Percentiles rank a stretch among this genome's conserved stretches.
Conservation (phyloP, 78 protist species). For the Cavenderia fasciculata region DNA sequence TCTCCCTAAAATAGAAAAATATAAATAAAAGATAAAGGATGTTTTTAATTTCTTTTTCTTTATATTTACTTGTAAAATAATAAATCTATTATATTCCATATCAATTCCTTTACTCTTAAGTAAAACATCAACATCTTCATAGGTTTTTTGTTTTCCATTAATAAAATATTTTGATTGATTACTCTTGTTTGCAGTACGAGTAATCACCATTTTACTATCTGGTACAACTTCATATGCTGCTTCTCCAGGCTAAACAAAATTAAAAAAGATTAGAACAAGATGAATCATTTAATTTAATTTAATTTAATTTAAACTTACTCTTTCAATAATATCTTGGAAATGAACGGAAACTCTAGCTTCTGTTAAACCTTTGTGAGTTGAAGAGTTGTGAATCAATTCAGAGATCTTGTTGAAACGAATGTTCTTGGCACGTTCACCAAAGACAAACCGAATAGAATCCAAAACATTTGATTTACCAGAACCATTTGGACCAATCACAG, state of each 20-base stretch:
- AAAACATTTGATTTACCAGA: constrained; percentile 99
- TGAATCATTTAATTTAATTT: not conserved
- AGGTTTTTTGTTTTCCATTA: constrained; percentile 58
- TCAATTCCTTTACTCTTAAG: constrained; percentile 94
- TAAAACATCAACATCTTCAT: constrained; percentile 82
- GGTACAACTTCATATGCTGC: constrained; percentile 75
- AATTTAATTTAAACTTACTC: constrained; percentile 58
- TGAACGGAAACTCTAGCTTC: constrained; percentile 93
- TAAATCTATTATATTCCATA: constrained; percentile 98
- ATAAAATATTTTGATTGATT: constrained; percentile 84
- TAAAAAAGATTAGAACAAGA: not conserved
- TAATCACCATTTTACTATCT: constrained; percentile 88
- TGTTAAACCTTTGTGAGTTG: constrained; percentile 61
- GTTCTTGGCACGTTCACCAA: constrained; percentile 95
- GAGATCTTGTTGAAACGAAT: constrained; percentile 94
- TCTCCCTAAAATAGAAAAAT: constrained; percentile 89
- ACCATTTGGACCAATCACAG: constrained; percentile 99
- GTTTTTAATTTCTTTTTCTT: not conserved
- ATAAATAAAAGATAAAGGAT: not conserved
- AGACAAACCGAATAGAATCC: constrained; percentile 99
- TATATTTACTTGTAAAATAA: constrained; percentile 95
- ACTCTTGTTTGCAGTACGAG: constrained; percentile 77
- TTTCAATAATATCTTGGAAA: constrained; percentile 95
- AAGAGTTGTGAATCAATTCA: constrained; percentile 98
- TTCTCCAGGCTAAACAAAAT: constrained; percentile 50